Conservation (phyloP, 805 yeast genomes). For the Wickerhamomyces queroliae region DNA sequence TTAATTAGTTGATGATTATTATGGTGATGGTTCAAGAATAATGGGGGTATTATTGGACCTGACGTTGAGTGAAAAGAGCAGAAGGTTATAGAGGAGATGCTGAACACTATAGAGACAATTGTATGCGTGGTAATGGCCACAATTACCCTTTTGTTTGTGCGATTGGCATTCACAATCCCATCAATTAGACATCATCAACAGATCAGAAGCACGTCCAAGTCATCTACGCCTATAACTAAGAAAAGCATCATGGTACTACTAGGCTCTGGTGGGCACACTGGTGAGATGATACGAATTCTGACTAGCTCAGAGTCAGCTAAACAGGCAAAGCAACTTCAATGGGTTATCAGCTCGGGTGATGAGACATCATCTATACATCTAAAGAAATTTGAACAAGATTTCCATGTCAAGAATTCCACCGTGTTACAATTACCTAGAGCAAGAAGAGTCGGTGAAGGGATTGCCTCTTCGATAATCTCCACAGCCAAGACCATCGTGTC, state of each 20-base stretch:
- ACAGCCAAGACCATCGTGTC: conserved; percentile 32
- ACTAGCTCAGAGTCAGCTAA: conserved; percentile 22
- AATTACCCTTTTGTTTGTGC: neutral
- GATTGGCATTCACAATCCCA: neutral
- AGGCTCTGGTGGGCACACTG: conserved; percentile 97
- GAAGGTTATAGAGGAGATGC: too few relatives aligned
- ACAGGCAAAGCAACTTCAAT: conserved; percentile 14
- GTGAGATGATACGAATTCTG: conserved; percentile 82
- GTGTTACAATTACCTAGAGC: conserved; percentile 44
- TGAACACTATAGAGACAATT: neutral
- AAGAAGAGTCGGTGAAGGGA: conserved; percentile 52
- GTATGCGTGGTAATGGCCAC: neutral
- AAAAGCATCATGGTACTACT: conserved; percentile 34
- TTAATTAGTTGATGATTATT: too few relatives aligned
- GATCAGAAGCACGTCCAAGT: conserved; percentile 1
- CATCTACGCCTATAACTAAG: conserved; percentile 1
- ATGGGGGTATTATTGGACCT: too few relatives aligned
- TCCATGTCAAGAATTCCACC: conserved; percentile 5
- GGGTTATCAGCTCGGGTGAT: conserved; percentile 46
- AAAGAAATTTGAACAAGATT: conserved; percentile 11
- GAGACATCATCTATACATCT: conserved; percentile 36
- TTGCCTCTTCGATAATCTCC: conserved; percentile 38
- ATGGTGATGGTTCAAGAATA: too few relatives aligned
- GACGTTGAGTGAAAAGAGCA: too few relatives aligned
- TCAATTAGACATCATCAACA: conserved; percentile 3